Percentiles rank a stretch among this genome's conserved stretches.
Evolutionary conservation across 208 protist species (phyloP).

Genomic region (Crithidia thermophila): DNA sequence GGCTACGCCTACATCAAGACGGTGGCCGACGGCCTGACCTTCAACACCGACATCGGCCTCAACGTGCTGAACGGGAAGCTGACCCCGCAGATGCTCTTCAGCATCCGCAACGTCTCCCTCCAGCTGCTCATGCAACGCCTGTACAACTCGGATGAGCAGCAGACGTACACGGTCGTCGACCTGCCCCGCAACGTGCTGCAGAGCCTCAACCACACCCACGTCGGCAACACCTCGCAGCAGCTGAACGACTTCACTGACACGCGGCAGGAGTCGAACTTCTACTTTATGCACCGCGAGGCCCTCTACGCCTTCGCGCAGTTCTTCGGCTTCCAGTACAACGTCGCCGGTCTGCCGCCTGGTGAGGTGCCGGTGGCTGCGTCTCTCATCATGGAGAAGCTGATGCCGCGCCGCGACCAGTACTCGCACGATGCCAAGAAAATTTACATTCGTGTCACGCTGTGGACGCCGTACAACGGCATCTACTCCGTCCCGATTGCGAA

Average conservation of each 20-base stretch:
- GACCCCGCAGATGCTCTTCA: conserved; percentile 51
- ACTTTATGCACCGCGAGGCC: conserved; percentile 85
- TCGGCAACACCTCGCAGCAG: conserved; percentile 30
- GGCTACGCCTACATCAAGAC: conserved; percentile 77
- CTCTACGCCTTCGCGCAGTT: conserved; percentile 86
- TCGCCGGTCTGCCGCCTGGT: conserved; percentile 60
- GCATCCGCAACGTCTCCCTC: conserved; percentile 71
- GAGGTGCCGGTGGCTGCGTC: conserved; percentile 76
- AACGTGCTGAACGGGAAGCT: conserved; percentile 58
- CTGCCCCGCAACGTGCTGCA: conserved; percentile 66
- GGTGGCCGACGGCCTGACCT: conserved; percentile 79
- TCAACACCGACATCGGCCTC: conserved; percentile 73
- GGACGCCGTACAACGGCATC: conserved; percentile 72
- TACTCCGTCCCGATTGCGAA: conserved; percentile 50
- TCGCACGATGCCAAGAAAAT: conserved; percentile 42
- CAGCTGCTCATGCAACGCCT: conserved; percentile 74
- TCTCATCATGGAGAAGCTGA: conserved; percentile 78
- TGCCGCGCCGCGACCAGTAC: conserved; percentile 38
- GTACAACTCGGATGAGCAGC: conserved; percentile 85
- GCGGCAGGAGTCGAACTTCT: conserved; percentile 71
- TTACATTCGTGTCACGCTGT: conserved; percentile 64
- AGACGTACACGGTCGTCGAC: conserved; percentile 84
- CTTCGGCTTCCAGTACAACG: conserved; percentile 75
- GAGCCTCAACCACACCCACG: conserved; percentile 48
- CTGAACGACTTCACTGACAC: conserved; percentile 75